A percentile compares a stretch with the other conserved stretches of the same genome.
Evolutionary conservation across 2,329 filamentous ascomycete species (phyloP).

Genomic region (Neofusicoccum umdonicola): DNA sequence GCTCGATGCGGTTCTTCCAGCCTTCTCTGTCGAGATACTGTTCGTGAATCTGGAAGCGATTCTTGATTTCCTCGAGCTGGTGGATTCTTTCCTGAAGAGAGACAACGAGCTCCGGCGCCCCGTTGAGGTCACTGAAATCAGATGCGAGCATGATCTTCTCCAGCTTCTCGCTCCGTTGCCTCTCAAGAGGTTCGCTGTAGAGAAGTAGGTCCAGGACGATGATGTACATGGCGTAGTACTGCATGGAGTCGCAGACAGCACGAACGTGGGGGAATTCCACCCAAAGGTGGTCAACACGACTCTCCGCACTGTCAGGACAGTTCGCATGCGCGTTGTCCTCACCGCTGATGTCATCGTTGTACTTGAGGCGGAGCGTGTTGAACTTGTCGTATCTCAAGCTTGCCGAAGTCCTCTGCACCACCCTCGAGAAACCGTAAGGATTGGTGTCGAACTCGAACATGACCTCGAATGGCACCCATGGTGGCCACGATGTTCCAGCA

Average conservation of each 20-base stretch:
- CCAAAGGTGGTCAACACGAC: conserved; percentile 92
- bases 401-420: conserved; percentile 94
- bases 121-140: conserved; percentile 94
- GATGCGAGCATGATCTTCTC: conserved; percentile 99
- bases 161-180: conserved; percentile 89
- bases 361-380: conserved; percentile 94
- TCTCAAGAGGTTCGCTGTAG: conserved; percentile 94
- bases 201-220: conserved; percentile 94
- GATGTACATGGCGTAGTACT: conserved; percentile 98
- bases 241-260: conserved; percentile 93
- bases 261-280: conserved; percentile 93
- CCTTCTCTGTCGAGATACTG: conserved; percentile 82
- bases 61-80: conserved; percentile 93
- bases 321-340: conserved; percentile 49
- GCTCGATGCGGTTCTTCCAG: conserved; percentile 84
- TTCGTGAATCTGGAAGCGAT: conserved; percentile 89
- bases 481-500: conserved; percentile 85
- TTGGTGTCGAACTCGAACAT: conserved; percentile 96
- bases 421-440: conserved; percentile 95
- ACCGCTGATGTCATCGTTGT: conserved; percentile 85
- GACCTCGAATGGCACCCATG: conserved; percentile 96
- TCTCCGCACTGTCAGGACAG: conserved; percentile 60
- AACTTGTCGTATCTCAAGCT: conserved; percentile 96
- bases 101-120: conserved; percentile 88
- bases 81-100: conserved; percentile 88